Evolutionary conservation across 1,284 basidiomycete species (phyloP), one percentile per base, ranked within the genome.

Genomic region (Leccinum cinnamomeum): DNA sequence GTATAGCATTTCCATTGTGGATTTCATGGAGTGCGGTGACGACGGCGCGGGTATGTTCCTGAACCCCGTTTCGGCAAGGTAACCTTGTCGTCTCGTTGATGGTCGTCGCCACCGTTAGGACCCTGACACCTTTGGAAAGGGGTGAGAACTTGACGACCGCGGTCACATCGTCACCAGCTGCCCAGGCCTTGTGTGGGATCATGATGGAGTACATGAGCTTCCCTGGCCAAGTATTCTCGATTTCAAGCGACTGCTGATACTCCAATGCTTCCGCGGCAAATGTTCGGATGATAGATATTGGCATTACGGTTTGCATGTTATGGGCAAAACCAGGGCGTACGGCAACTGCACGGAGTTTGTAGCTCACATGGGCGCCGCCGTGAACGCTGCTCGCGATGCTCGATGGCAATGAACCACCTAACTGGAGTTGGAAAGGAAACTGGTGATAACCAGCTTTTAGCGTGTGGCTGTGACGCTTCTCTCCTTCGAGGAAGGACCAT

Each of bases 201-300:
- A 90, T 86, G 70, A 96, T 86, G 7, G 89, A 88, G 77, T 95
- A 95, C 91, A 95, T 95, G 75, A 96, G 79, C 78, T 97, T 98
- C 46, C 91, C 91, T 0, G 95, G 95, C 95, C 95, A 98, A 12
- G 94, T 95, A 76, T 96, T 97, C 76, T 97, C 94, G 65, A 92
- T 90, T 76, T 98, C 95, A 63, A 97, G 84, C 2, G 94, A 95
- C 75, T 97, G 95, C 72, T 94, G 95, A 79, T 94, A 97, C 76
- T 97, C 95, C 69, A 97, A 84, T 1, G 95, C 90, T 67, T 96
- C 94, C 3, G 85, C 76, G 5, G 86, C 82, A 69, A 94, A 91
- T 3, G 89, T 87, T 61, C 94, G 87, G 56, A 91, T 70, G 65
- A 97, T 79, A 63, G 81, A 79, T 61, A 97, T 84, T 11, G 87